Conservation (phyloP, 202 grass and related monocot species). For the Brachypodium distachyon region DNA sequence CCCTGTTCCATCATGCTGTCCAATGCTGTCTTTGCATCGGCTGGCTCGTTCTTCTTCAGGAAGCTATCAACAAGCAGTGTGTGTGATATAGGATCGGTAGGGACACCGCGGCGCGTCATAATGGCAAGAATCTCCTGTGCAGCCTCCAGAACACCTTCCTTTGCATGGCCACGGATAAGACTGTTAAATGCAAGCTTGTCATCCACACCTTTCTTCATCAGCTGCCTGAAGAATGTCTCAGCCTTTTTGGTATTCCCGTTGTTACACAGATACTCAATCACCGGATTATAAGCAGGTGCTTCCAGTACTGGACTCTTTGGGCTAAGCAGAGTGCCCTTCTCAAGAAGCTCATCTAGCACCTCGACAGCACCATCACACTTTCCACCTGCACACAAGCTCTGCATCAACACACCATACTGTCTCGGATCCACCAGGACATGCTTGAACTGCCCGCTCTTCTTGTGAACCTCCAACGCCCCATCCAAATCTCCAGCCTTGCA, state of each 20-base stretch:
- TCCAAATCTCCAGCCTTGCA: constrained; percentile 71
- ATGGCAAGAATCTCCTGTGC: constrained; percentile 70
- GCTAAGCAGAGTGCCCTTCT: constrained; percentile 58
- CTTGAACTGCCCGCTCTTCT: constrained; percentile 65
- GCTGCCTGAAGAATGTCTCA: constrained; percentile 79
- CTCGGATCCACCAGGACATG: constrained; percentile 46
- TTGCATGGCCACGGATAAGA: constrained; percentile 75
- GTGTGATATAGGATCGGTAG: constrained; percentile 52
- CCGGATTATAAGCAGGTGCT: constrained; percentile 50
- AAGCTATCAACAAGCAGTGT: constrained; percentile 62
- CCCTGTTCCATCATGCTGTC: constrained; percentile 93
- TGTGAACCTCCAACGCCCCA: constrained; percentile 73
- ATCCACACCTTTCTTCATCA: constrained; percentile 96
- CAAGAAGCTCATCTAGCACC: constrained; percentile 78
- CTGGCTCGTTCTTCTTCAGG: constrained; percentile 58
- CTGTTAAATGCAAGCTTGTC: constrained; percentile 70
- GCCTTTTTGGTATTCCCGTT: constrained; percentile 73
- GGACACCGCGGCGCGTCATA: constrained; percentile 52
- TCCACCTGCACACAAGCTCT: constrained; percentile 56
- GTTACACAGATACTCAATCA: constrained; percentile 73
- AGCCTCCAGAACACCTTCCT: constrained; percentile 52
- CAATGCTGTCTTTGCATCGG: constrained; percentile 69
- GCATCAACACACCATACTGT: constrained; percentile 73
- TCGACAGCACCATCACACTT: constrained; percentile 51
- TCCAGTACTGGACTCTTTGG: constrained; percentile 53